Base-by-base conservation (phyloP, 2,329 filamentous ascomycete species). In the Xenosphaeropsis pyriputrescens region DNA sequence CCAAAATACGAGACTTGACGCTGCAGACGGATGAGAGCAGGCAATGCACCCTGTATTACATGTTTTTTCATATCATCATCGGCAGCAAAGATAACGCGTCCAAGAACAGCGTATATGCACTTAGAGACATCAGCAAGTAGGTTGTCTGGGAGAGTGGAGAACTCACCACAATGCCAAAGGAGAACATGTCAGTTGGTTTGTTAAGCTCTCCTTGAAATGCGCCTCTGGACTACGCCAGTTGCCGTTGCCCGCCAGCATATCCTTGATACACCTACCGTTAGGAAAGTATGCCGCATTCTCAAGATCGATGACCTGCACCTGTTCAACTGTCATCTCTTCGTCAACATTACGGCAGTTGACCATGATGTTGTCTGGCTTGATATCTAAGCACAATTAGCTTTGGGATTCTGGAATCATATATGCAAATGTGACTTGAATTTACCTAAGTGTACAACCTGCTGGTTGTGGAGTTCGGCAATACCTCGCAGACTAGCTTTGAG, bases 201-300 rank as follows among this genome's bases (percentile, higher is more conserved):
- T 39, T 41, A 18, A 41, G 36, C 26, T 41, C 36, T 5, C 39
- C 19, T 41, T 41, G 26, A 41, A 35, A 31, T 41, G 36, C 14
- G 39, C 39, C 17, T 41, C 39, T 16, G 39, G 39, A 13, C 39
- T 41, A 13, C 36, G 31, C 36, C 39, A 39, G 18, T 41, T 41
- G 7, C 39, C 39, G 9, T 41, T 41, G 16, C 39, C 39, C 22
- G 36, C 36, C 13, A 41, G 31, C 36, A 41, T 39, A n/a, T 36
- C 39, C 35, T 41, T 41, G 4, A 41, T 41, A 26, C 39, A 51
- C 32, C 47, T 49, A 5, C 46, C 45, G 40, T 52, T 47, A 1
- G 55, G 55, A 15, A 60, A 45, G 43, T 59, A 49, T 8, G 56
- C 56, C 9, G 56, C 52, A 41, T 55, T 55, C 35, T 41, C 36